Evolutionary conservation across 2,329 filamentous ascomycete species (phyloP).

Genomic region (Parastagonospora avenae): DNA sequence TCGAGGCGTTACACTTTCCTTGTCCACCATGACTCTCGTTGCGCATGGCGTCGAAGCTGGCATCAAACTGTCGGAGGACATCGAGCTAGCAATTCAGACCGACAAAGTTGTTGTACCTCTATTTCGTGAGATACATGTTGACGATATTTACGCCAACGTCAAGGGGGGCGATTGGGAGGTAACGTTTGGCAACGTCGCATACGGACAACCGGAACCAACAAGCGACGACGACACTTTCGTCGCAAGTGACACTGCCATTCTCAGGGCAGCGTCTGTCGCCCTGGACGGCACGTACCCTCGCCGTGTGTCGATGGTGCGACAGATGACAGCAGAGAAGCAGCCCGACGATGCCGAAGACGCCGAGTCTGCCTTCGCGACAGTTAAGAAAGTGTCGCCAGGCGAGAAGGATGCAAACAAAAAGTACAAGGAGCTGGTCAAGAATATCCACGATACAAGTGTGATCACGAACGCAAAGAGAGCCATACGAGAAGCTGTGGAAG

Average conservation of each 20-base stretch:
- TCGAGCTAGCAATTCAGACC: slow-evolving; percentile 58
- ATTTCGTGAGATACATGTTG: slow-evolving; percentile 57
- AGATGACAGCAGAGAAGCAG: slow-evolving; percentile 48
- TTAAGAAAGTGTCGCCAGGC: slow-evolving; percentile 53
- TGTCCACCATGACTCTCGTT: slow-evolving; percentile 56
- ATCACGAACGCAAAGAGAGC: slow-evolving; percentile 34
- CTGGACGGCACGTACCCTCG: slow-evolving; percentile 17
- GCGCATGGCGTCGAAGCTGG: slow-evolving; percentile 61
- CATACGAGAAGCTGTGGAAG: slow-evolving; percentile 29
- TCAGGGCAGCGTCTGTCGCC: slow-evolving; percentile 48
- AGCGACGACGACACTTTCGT: slow-evolving; percentile 49
- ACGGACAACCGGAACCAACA: slow-evolving; percentile 35
- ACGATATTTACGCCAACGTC: slow-evolving; percentile 60
- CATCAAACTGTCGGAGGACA: slow-evolving; percentile 58
- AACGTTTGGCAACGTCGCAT: slow-evolving; percentile 49
- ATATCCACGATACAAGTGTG: slow-evolving; percentile 37
- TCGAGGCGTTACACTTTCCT: slow-evolving; percentile 57
- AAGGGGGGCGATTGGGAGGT: slow-evolving; percentile 60
- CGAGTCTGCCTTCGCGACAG: slow-evolving; percentile 45
- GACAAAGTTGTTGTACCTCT: slow-evolving; percentile 56
- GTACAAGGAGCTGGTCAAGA: slow-evolving; percentile 50
- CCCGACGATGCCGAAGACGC: slow-evolving; percentile 38
- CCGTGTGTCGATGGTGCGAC: slow-evolving; percentile 31
- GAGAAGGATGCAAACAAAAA: slow-evolving; percentile 51
- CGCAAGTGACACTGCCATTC: slow-evolving; percentile 52